Evolutionary conservation across 495 filamentous ascomycete species (phyloP).

Genomic region (Annulohypoxylon moriforme): DNA sequence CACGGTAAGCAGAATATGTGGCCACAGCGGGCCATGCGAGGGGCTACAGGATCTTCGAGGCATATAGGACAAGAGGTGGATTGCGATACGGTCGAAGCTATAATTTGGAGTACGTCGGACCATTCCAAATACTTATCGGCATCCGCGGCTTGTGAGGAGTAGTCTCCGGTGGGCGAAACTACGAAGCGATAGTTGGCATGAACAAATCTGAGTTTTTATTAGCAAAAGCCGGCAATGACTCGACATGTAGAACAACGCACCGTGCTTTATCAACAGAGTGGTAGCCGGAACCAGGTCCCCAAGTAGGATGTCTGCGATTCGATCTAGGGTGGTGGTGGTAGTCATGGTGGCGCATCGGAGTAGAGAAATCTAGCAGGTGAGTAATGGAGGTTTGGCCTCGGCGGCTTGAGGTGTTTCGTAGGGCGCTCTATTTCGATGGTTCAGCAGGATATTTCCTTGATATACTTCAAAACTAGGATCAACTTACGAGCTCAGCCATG

Average conservation of each 20-base stretch:
- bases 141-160: conserved; percentile 81
- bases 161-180: conserved; percentile 83
- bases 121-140: conserved; percentile 93
- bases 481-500: conserved; percentile 77
- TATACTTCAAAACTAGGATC: conserved; percentile 46
- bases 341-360: conserved; percentile 78
- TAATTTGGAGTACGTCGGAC: conserved; percentile 87
- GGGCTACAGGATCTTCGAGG: conserved; percentile 87
- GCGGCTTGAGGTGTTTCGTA: conserved; percentile 84
- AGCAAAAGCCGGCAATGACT: conserved; percentile 18
- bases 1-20: conserved; percentile 98
- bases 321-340: conserved; percentile 62
- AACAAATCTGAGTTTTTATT: conserved; percentile 72
- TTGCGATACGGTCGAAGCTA: conserved; percentile 91
- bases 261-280: conserved; percentile 92
- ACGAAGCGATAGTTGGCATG: conserved; percentile 98
- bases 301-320: conserved; percentile 75
- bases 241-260: conserved; percentile 49
- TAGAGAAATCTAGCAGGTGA: conserved; percentile 91
- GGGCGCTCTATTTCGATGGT: conserved; percentile 62
- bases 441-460: conserved; percentile 29
- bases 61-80: conserved; percentile 92
- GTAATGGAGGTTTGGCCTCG: conserved; percentile 97
- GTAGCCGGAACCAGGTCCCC: conserved; percentile 90
- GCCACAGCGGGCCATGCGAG: conserved; percentile 96